Evolutionary conservation across 2,329 filamentous ascomycete species (phyloP).

Genomic region (Grosmannia serpens): DNA sequence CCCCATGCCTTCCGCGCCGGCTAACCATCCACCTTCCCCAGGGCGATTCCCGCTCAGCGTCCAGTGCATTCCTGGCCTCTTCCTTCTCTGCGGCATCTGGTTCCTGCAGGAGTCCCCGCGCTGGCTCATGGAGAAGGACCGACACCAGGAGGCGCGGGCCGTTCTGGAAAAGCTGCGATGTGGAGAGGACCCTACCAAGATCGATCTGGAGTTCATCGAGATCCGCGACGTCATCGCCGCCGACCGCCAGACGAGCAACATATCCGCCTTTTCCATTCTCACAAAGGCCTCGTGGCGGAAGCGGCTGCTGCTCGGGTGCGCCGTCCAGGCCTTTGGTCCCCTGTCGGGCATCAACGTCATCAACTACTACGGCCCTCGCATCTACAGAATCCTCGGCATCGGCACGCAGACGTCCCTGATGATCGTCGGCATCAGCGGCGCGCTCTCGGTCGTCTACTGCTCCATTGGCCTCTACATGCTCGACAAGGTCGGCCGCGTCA

Average conservation of each 20-base stretch:
- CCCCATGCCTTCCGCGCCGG: too few species aligned
- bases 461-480: too few species aligned
- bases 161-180: slow-evolving; percentile 16
- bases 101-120: slow-evolving; percentile 6
- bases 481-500: too few species aligned
- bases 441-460: too few species aligned
- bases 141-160: slow-evolving; percentile 24
- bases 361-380: not conserved
- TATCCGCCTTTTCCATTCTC: too few species aligned
- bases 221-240: too few species aligned
- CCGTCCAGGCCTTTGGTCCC: not conserved
- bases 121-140: slow-evolving; percentile 4
- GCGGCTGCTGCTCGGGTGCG: slow-evolving; percentile 5
- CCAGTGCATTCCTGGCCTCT: slow-evolving; percentile 26
- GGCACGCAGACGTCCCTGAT: not conserved
- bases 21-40: slow-evolving; percentile 21
- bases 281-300: too few species aligned
- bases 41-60: slow-evolving; percentile 33
- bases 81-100: slow-evolving; percentile 16
- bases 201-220: slow-evolving; percentile 11
- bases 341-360: not conserved
- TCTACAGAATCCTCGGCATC: not conserved
- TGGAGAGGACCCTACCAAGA: too few species aligned
- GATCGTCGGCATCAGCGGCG: not conserved
- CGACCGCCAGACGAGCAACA: too few species aligned